Percentiles rank a stretch among this genome's conserved stretches.
Evolutionary conservation across 2,329 filamentous ascomycete genomes (phyloP).

Genomic region (Trematosphaeria pertusa): DNA sequence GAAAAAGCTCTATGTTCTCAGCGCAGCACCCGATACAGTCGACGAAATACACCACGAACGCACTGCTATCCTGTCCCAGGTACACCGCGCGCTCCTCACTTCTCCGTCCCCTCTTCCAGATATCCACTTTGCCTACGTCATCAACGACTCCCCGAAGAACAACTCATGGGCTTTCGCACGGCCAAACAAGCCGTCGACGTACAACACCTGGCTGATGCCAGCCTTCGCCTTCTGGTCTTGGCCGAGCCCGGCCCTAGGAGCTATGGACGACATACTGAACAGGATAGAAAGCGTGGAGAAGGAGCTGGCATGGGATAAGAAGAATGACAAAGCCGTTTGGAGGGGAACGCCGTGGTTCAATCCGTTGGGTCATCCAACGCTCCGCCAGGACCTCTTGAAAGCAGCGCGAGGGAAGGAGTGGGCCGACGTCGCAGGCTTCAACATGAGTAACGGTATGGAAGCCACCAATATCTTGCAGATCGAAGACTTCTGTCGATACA

Average conservation of each 20-base stretch:
- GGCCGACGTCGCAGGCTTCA: constrained; percentile 27
- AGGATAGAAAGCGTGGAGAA: constrained; percentile 16
- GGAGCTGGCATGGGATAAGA: constrained; percentile 12
- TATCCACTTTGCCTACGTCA: constrained; percentile 24
- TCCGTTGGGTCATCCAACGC: constrained; percentile 18
- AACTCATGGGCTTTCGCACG: constrained; percentile 24
- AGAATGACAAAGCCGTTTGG: constrained; percentile 27
- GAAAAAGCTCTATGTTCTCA: constrained; percentile 28
- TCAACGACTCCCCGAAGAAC: constrained; percentile 28
- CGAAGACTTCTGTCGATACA: constrained; percentile 26
- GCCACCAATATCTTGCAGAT: constrained; percentile 20
- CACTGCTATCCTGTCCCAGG: constrained; percentile 24
- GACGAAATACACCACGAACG: constrained; percentile 25
- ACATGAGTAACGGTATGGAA: not conserved
- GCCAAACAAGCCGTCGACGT: constrained; percentile 16
- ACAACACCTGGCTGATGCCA: constrained; percentile 30
- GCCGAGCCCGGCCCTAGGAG: constrained; percentile 11
- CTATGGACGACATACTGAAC: constrained; percentile 15
- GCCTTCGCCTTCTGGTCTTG: constrained; percentile 28
- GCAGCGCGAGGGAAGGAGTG: constrained; percentile 20
- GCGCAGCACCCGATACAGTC: constrained; percentile 13
- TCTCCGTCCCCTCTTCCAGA: constrained; percentile 18
- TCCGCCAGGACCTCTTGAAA: constrained; percentile 27
- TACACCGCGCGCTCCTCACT: constrained; percentile 22
- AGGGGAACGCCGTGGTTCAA: constrained; percentile 32